Evolutionary conservation across 768 basidiomycete genomes (phyloP), one percentile per base, ranked within the genome.

Genomic region (Solioccasus polychromus): DNA sequence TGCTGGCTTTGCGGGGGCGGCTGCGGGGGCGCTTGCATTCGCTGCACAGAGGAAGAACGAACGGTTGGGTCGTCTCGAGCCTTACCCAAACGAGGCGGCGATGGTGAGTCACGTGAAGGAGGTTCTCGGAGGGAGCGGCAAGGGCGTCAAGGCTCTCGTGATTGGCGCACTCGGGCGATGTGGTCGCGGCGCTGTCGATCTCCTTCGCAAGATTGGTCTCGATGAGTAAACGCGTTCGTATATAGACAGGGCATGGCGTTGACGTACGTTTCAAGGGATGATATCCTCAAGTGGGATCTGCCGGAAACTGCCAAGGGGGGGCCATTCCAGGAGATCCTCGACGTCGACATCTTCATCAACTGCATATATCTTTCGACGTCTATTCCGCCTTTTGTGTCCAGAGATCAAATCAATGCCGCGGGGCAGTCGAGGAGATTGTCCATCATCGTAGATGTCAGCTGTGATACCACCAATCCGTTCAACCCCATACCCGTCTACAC

Each of bases 201-300:
- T 97, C n/a, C 87, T 98, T 65, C 78, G 83, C 64, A 96, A 95
- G 78, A 87, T 93, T 47, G 95, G 95, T n/a, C 71, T 99, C 25
- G 78, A 85, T 38, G 93, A 95, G 94, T 95, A 59, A 50, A 91
- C 78, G 19, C 8, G 26, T 12, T 5, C 28, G 14, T 47, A 23
- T 8, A 28, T 14, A 15, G 36, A 17, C n/a, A 20, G 17, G 24
- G 26, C n/a, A 18, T 36, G n/a, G 45, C 12, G 44, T 44, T 39
- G 19, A 48, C 8, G 14, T 30, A 23, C 31, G 12, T 46, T 14
- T 28, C 1, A 67, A 97, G 94, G 54, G 82, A 90, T 45, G 83
- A 98, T 63, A 96, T 99, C 59, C 22, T 91, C 70, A 94, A 97
- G 77, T 98, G 96, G 96, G 96, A 99, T 67, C 71, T 99, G 75